Evolutionary conservation across 768 basidiomycete genomes (phyloP).

Genomic region (Tylopilus rubrobrunneus): DNA sequence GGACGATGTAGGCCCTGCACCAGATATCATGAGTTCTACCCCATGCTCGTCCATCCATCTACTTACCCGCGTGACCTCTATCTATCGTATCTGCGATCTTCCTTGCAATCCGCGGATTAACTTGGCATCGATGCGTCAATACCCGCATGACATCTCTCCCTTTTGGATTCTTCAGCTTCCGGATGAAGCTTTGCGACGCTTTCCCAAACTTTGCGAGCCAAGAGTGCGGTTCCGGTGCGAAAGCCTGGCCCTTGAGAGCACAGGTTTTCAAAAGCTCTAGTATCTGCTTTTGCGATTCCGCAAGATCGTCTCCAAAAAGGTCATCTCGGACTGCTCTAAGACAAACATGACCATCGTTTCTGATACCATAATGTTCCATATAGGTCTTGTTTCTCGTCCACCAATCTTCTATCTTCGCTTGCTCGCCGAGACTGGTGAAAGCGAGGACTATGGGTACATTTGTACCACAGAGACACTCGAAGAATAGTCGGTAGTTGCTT

Average conservation of each 20-base stretch:
- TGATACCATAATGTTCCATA: constrained; percentile 22
- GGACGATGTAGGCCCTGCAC: background rate
- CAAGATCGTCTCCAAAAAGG: constrained; percentile 10
- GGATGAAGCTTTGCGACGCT: constrained; percentile 15
- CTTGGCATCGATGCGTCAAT: constrained; percentile 24
- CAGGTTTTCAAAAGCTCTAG: constrained; percentile 14
- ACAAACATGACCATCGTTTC: constrained; percentile 29
- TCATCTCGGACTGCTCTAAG: constrained; percentile 27
- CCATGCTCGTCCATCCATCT: background rate
- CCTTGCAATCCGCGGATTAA: constrained; percentile 23
- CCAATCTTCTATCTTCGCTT: constrained; percentile 31
- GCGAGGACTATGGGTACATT: constrained; percentile 37
- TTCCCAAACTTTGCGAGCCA: constrained; percentile 18
- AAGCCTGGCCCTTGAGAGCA: constrained; percentile 11
- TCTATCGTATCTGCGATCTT: constrained; percentile 21
- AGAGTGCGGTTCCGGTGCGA: constrained; percentile 10
- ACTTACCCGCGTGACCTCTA: constrained; percentile 6
- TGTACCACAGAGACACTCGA: constrained; percentile 36
- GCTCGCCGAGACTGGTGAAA: constrained; percentile 39
- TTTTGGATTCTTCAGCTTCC: constrained; percentile 12
- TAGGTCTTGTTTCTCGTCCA: constrained; percentile 26
- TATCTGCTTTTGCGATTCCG: constrained; percentile 20
- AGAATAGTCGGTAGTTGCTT: constrained; percentile 39
- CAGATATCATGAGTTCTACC: background rate
- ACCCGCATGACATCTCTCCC: constrained; percentile 15